Base-by-base conservation (phyloP, 2,329 filamentous ascomycete genomes). In the Fusarium sterilihyphosum region DNA sequence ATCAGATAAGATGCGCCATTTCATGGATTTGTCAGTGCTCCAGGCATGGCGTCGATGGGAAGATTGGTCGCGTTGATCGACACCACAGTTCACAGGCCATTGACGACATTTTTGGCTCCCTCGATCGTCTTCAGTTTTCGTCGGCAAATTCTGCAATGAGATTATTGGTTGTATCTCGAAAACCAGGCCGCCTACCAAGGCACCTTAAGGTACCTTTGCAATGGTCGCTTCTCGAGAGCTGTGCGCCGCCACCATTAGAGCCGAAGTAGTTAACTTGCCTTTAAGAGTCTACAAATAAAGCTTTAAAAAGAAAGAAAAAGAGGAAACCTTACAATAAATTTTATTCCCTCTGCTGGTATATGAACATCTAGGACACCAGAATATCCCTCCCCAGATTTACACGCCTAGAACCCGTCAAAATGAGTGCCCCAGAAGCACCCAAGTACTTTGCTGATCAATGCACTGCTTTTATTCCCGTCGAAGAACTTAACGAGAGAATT, bases 321-420 rank as follows among this genome's bases (percentile, higher is more conserved):
- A 16, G 5, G n/a, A 44, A n/a, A 33, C 31, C 0, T 0, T 43
- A 7, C 0, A 17, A 44, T 12, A 44, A n/a, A 24, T 1, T 44
- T 24, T 24, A 12, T 3, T 44, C 16, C 5, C 5, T 44, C 43
- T 44, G 43, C 43, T 44, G 43, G n/a, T 17, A 12, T 44, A 8
- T 24, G 12, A 24, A 5, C 41, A 24, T 18, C n/a, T 10, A 44
- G 17, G 41, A 44, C n/a, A 24, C 16, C 41, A 7, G 9, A 44
- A 44, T 44, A 10, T 10, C 16, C 10, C n/a, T 43, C n/a, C 41
- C 41, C 6, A 17, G 13, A 10, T 17, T 43, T 43, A 17, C 41
- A 43, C 9, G 17, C 2, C 22, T 43, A 43, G 40, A 24, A 43
- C 10, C n/a, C 6, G 5, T 24, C 16, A 44, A 44, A 24, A 24